These are phyloP conservation scores for Diplodia scrobiculata DNA, from an alignment of 2,329 filamentous ascomycete species.

Conservation along the genomic window DNA sequence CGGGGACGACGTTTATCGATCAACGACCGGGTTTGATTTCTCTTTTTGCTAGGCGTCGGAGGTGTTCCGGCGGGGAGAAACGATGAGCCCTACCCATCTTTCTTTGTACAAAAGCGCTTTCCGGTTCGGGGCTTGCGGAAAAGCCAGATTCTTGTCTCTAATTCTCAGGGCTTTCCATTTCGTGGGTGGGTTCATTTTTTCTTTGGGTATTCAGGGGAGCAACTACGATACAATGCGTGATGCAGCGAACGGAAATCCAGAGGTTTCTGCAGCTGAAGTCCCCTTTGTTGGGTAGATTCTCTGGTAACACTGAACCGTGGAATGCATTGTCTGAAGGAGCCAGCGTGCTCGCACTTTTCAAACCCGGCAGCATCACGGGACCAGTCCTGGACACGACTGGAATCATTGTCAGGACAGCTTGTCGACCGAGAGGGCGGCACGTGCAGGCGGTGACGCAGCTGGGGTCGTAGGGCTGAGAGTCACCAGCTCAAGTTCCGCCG, in stretches of 20 bases:
- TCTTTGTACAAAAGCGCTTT: conserved; percentile 9
- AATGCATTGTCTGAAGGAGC: neutral
- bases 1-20: neutral
- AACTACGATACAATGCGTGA: neutral
- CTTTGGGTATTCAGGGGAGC: neutral
- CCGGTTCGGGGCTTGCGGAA: neutral
- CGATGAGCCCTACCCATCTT: neutral
- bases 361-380: too few species aligned
- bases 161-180: neutral
- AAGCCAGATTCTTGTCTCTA: neutral
- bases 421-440: neutral
- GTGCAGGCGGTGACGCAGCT: conserved; percentile 7
- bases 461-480: conserved; percentile 8
- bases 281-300: neutral
- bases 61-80: conserved; percentile 17
- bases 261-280: neutral
- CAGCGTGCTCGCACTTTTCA: neutral
- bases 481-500: neutral
- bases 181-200: neutral
- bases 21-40: neutral
- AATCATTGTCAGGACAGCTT: too few species aligned
- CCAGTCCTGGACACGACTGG: too few species aligned
- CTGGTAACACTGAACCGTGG: neutral
- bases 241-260: neutral
- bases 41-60: conserved; percentile 19